phyloP scores from a whole-genome alignment of 108 stramenopile genomes.

The Bacterosira constricta region DNA sequence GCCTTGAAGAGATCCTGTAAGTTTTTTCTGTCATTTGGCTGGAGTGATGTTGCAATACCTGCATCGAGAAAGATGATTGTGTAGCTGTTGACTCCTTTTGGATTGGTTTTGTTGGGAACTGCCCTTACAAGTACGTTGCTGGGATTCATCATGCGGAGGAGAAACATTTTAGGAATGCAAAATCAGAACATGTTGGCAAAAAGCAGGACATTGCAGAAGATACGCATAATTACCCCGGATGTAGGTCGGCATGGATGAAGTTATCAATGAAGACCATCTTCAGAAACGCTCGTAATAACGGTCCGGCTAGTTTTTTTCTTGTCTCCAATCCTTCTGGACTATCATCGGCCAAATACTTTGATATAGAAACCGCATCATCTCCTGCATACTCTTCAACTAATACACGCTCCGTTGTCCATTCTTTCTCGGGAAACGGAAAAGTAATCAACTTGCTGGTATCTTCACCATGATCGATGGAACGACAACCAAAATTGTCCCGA shows the following conservation, averaged over 20 bases:
- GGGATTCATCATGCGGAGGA: not conserved
- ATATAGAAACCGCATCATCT: conserved; percentile 69
- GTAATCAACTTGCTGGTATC: conserved; percentile 20
- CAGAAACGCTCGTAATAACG: conserved; percentile 82
- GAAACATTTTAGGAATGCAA: not conserved
- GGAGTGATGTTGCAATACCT: conserved; percentile 79
- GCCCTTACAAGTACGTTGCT: conserved; percentile 51
- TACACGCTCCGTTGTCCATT: conserved; percentile 60
- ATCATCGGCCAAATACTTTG: conserved; percentile 65
- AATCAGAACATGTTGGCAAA: too few species aligned
- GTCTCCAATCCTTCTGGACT: conserved; percentile 55
- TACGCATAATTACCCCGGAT: conserved; percentile 67
- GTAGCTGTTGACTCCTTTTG: conserved; percentile 28
- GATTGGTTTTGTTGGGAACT: conserved; percentile 21
- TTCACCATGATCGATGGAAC: conserved; percentile 8
- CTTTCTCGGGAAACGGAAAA: conserved; percentile 73
- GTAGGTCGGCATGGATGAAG: conserved; percentile 76
- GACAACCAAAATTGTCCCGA: conserved; percentile 73
- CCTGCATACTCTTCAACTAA: conserved; percentile 76
- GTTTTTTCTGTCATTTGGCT: conserved; percentile 72
- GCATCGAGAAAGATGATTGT: conserved; percentile 88
- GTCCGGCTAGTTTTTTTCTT: conserved; percentile 68
- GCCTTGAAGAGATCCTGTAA: conserved; percentile 83
- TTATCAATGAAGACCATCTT: conserved; percentile 90
- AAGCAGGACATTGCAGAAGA: too few species aligned